Evolutionary conservation across 2,329 filamentous ascomycete species (phyloP), one percentile per base, ranked within the genome.

Genomic region (Alternaria triticina): DNA sequence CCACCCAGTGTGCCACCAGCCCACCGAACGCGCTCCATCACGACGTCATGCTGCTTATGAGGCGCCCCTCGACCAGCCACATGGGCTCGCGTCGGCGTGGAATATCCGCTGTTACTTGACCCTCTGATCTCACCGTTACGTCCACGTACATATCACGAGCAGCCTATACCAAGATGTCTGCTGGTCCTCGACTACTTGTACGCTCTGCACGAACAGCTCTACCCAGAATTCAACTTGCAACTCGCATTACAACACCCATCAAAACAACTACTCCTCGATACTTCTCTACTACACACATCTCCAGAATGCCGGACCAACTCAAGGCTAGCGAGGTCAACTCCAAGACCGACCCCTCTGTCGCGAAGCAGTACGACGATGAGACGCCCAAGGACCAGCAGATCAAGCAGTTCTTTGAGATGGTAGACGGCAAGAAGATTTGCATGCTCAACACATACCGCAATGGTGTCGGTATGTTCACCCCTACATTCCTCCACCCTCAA

Each of bases 351-450:
- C 83, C 84, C 25, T 81, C 82, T 3, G 82, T 85, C 59, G 66
- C 80, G n/a, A 85, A 84, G 70, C 84, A 86, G 71, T 84, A 79
- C 57, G 84, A 86, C 71, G 76, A 70, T 54, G 68, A 81, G 30
- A 80, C 82, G 6, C 78, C 82, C 25, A 78, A 78, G 30, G 77
- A 79, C n/a, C 70, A 82, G 66, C 83, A 85, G 64, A 81, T 84
- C 70, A 74, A 83, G 56, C 82, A 85, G 54, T 80, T 85, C 54
- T 85, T 83, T 75, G 72, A 78, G 43, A 74, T 83, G n/a, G 79
- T 80, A 47, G 84, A 86, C 65, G 72, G 75, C 40, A 77, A 82
- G 59, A 84, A 84, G 68, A 80, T 84, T 61, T 74, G 81, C 62
- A 78, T 83, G 62, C 66, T 84, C 27, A 79, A 73, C 64, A 82